Conservation (phyloP, 352 stramenopile species). For the Elongisporangium prolatum region DNA sequence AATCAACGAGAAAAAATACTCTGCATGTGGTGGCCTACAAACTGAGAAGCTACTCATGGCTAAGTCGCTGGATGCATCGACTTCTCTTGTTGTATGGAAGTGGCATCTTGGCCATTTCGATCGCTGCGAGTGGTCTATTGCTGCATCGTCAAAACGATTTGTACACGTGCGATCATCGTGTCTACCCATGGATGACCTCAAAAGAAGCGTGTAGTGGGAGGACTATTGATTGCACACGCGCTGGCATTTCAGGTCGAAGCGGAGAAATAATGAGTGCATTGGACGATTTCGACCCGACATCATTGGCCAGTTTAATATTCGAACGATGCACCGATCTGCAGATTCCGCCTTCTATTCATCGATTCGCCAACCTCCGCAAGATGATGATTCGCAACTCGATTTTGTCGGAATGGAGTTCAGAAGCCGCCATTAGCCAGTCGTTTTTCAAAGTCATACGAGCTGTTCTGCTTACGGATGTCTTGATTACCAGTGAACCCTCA, state of each 20-base stretch:
- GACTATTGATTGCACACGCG: neutral
- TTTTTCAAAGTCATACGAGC: constrained; percentile 1
- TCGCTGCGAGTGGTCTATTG: neutral
- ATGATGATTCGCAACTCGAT: neutral
- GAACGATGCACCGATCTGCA: neutral
- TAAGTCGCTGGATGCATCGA: neutral
- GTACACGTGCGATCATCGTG: constrained; percentile 1
- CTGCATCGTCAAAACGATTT: neutral
- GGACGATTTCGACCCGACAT: constrained; percentile 1
- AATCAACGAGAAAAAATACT: neutral
- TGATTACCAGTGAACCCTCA: neutral
- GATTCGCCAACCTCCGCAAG: neutral
- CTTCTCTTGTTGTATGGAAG: neutral
- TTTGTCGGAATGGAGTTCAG: neutral
- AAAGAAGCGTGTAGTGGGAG: constrained; percentile 3
- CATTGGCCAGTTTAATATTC: constrained; percentile 1
- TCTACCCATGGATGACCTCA: constrained; percentile 4
- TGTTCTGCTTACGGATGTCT: neutral
- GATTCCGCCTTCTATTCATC: neutral
- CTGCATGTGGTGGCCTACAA: neutral
- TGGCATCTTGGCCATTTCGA: neutral
- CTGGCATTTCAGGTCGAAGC: neutral
- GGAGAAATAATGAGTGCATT: constrained; percentile 1
- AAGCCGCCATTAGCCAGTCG: neutral
- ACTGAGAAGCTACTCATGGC: neutral